Conservation (phyloP, 305 asterid species). For the Fraxinus ornus region DNA sequence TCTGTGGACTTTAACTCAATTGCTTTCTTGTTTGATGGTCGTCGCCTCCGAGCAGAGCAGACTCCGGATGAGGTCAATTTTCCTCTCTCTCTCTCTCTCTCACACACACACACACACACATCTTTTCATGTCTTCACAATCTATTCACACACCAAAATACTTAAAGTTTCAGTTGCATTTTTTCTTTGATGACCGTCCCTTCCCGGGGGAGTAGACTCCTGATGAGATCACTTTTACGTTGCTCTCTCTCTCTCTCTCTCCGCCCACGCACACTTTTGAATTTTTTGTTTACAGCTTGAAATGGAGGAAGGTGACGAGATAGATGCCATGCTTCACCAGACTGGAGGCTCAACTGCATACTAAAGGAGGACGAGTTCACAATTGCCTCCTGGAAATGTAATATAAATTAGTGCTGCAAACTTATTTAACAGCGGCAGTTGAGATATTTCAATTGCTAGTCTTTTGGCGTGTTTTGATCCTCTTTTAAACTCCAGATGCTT, state of each 20-base stretch:
- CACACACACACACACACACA: not conserved
- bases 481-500: not conserved
- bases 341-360: not conserved
- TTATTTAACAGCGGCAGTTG: not conserved
- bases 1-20: slow-evolving; percentile 13
- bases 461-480: not conserved
- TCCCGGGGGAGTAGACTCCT: not conserved
- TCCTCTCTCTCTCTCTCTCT: not conserved
- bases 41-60: not conserved
- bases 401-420: not conserved
- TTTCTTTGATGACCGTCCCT: not conserved
- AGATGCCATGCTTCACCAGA: slow-evolving; percentile 14
- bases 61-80: not conserved
- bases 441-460: not conserved
- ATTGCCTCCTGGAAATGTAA: not conserved
- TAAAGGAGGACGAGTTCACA: not conserved
- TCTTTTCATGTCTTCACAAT: not conserved
- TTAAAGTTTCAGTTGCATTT: not conserved
- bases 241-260: not conserved
- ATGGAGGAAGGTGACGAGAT: slow-evolving; percentile 17
- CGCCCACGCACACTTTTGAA: not conserved
- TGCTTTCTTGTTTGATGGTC: slow-evolving; percentile 12
- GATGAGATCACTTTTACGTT: not conserved
- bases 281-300: slow-evolving; percentile 5
- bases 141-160: not conserved